Conservation (phyloP, 257 asterid species). For the Jacaranda mimosifolia region DNA sequence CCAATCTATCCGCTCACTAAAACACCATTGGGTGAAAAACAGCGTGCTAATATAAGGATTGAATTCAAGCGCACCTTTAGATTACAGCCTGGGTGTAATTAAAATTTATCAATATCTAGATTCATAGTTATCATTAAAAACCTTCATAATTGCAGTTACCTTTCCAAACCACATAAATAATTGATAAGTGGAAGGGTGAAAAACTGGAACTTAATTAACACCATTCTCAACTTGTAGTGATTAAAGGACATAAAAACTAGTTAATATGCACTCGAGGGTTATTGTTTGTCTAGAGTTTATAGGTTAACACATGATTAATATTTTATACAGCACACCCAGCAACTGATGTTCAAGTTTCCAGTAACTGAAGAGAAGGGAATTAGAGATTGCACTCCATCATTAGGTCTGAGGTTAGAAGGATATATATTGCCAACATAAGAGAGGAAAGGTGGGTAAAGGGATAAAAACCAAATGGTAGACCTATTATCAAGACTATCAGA, state of each 20-base stretch:
- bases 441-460: not conserved
- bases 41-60: not conserved
- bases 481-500: conserved; percentile 15
- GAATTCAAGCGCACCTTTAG: conserved; percentile 3
- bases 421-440: conserved; percentile 2
- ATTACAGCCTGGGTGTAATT: not conserved
- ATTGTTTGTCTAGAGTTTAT: not conserved
- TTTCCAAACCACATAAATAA: not conserved
- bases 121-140: not conserved
- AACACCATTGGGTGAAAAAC: not conserved
- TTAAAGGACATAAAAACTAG: not conserved
- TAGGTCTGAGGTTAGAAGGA: conserved; percentile 8
- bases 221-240: not conserved
- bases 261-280: not conserved
- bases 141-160: not conserved
- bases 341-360: conserved; percentile 9
- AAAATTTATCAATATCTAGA: not conserved
- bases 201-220: not conserved
- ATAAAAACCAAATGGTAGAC: not conserved
- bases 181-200: conserved; percentile 16
- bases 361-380: not conserved
- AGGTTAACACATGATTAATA: not conserved
- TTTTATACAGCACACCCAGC: not conserved
- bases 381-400: not conserved
- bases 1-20: not conserved